Evolutionary conservation across 78 protist genomes (phyloP).

Genomic region (Monocercomonoides exilis): DNA sequence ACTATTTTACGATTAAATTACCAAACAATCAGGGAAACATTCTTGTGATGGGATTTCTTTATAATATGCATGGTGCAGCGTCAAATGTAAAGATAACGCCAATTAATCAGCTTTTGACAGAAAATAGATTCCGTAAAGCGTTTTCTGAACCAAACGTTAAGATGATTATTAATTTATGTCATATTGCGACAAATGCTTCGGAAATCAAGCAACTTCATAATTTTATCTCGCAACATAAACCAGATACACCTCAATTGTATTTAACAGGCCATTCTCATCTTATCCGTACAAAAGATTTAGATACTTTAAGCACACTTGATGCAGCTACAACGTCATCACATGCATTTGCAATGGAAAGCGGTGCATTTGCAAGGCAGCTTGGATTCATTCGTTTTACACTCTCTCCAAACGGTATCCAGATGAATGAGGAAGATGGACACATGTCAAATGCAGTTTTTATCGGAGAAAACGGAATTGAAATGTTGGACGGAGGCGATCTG

Average conservation of each 20-base stretch:
- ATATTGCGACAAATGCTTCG: background rate
- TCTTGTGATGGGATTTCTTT: background rate
- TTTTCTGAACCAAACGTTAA: background rate
- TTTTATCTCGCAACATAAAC: background rate
- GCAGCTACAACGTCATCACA: background rate
- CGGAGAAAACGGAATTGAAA: no score
- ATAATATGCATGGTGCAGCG: background rate
- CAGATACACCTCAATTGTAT: background rate
- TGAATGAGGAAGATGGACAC: no score
- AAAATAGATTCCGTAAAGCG: background rate
- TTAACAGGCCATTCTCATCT: constrained; percentile 5
- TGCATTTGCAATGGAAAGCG: background rate
- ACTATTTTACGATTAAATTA: no score
- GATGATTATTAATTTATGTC: background rate
- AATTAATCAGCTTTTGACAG: background rate
- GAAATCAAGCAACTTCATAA: background rate
- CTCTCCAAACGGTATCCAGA: no score
- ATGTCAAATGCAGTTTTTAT: no score
- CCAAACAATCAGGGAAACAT: background rate
- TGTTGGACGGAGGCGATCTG: no score
- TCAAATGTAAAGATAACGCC: background rate
- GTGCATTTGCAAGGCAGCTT: background rate
- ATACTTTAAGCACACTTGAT: no score
- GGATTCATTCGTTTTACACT: background rate
- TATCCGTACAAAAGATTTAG: no score